These are phyloP conservation scores for Andrographis paniculata DNA, from an alignment of 305 asterid species.

Conservation along the genomic window DNA sequence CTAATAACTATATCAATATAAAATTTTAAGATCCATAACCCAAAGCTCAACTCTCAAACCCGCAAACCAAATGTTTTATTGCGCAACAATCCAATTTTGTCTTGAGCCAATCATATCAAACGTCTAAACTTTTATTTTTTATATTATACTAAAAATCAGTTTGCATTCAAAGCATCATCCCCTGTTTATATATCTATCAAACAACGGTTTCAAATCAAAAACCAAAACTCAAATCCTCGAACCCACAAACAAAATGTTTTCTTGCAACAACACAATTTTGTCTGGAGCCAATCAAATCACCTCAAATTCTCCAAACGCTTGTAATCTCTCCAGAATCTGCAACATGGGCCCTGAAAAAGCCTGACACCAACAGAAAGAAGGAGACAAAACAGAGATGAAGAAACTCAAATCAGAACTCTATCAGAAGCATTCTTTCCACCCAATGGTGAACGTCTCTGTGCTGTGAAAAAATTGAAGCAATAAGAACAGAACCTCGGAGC, in stretches of 20 bases:
- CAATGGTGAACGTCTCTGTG: slow-evolving; percentile 24
- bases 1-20: too few relatives aligned
- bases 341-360: slow-evolving; percentile 81
- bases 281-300: slow-evolving; percentile 21
- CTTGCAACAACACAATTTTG: not conserved
- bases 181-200: too few relatives aligned
- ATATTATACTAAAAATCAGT: too few relatives aligned
- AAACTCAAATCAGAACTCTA: slow-evolving; percentile 3
- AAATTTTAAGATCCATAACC: too few relatives aligned
- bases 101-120: too few relatives aligned
- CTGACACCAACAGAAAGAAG: slow-evolving; percentile 25
- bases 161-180: too few relatives aligned
- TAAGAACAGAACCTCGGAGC: slow-evolving; percentile 54
- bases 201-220: not conserved
- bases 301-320: slow-evolving; percentile 90
- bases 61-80: too few relatives aligned
- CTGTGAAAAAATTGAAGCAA: slow-evolving; percentile 21
- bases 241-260: too few relatives aligned
- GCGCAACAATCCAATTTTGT: too few relatives aligned
- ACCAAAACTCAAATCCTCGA: not conserved
- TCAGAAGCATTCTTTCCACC: not conserved
- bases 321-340: slow-evolving; percentile 82
- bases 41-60: too few relatives aligned
- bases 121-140: too few relatives aligned
- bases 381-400: not conserved